These are phyloP conservation scores for Backusella australiensis DNA, from an alignment of 192 early-diverging fungal genomes.

Conservation along the genomic window DNA sequence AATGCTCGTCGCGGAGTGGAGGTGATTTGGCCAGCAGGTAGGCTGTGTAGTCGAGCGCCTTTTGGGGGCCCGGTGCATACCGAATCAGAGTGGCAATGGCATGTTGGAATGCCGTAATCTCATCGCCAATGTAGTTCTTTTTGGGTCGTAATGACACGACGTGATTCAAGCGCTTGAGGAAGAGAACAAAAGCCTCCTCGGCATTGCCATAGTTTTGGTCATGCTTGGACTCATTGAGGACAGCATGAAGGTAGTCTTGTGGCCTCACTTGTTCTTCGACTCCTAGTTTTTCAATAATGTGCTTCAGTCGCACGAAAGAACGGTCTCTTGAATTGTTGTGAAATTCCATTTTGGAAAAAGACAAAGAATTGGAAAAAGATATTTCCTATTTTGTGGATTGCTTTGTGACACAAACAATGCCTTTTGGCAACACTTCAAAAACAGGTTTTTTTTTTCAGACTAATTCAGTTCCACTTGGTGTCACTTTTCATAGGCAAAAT, in stretches of 20 bases:
- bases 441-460: no score
- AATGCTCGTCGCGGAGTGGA: neutral
- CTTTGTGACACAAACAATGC: no score
- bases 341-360: no score
- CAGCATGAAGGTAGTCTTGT: neutral
- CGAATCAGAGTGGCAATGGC: neutral
- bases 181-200: neutral
- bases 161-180: neutral
- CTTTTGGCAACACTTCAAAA: no score
- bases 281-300: neutral
- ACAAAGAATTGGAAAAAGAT: no score
- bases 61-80: neutral
- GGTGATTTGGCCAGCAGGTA: neutral
- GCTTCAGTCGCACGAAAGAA: neutral
- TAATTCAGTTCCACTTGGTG: no score
- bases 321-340: neutral
- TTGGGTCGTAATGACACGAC: neutral
- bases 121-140: neutral
- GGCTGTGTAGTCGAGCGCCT: neutral
- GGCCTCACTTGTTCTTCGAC: no score
- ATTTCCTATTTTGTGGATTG: no score
- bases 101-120: neutral
- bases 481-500: no score
- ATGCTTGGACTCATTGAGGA: neutral
- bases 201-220: neutral